Evolutionary conservation across 2,329 filamentous ascomycete genomes (phyloP).

Genomic region (Xylariaceae sp.): DNA sequence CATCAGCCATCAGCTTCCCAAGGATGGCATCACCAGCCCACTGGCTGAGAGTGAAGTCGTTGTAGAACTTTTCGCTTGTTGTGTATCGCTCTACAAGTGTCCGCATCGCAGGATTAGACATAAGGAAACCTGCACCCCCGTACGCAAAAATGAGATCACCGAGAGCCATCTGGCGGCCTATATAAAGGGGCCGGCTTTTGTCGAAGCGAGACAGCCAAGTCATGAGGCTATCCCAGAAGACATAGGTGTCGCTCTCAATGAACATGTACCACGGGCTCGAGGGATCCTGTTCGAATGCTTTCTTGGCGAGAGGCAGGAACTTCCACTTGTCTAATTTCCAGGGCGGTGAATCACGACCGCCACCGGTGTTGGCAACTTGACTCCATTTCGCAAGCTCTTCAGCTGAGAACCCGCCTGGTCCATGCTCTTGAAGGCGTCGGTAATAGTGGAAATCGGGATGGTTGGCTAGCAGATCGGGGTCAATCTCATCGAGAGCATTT

Average conservation of each 20-base stretch:
- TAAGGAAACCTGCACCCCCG: slow-evolving; percentile 14
- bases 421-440: slow-evolving; percentile 9
- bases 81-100: slow-evolving; percentile 8
- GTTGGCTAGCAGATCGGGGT: slow-evolving; percentile 6
- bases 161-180: slow-evolving; percentile 15
- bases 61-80: slow-evolving; percentile 1
- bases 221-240: slow-evolving; percentile 11
- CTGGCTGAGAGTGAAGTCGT: slow-evolving; percentile 11
- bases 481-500: slow-evolving; percentile 12
- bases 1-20: slow-evolving; percentile 11
- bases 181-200: slow-evolving; percentile 10
- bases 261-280: slow-evolving; percentile 15
- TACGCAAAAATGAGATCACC: slow-evolving; percentile 8
- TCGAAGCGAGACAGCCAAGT: slow-evolving; percentile 9
- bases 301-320: slow-evolving; percentile 12
- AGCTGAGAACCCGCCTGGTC: not conserved
- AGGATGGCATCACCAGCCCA: slow-evolving; percentile 16
- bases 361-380: slow-evolving; percentile 9
- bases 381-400: slow-evolving; percentile 7
- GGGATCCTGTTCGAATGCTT: slow-evolving; percentile 10
- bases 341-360: slow-evolving; percentile 13
- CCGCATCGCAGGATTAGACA: slow-evolving; percentile 14
- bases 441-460: slow-evolving; percentile 17
- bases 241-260: slow-evolving; percentile 14
- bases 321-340: slow-evolving; percentile 19